These are phyloP conservation scores for Pterulicium gracile DNA, from an alignment of 1,284 basidiomycete species.

Conservation along the genomic window DNA sequence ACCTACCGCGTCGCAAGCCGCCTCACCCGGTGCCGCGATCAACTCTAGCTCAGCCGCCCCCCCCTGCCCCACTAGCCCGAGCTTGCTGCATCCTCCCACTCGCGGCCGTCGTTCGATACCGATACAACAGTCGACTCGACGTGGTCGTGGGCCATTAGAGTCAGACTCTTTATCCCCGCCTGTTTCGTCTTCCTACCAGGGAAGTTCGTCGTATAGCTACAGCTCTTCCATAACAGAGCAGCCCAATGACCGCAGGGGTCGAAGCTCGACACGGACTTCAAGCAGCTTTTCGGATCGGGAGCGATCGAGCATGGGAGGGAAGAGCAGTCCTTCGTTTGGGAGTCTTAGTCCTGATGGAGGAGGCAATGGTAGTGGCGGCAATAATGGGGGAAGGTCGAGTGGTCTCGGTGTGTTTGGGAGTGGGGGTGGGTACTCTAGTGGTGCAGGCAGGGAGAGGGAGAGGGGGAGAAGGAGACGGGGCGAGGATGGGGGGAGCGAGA, in stretches of 20 bases:
- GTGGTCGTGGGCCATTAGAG: too few species aligned
- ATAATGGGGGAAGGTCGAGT: conserved; percentile 15
- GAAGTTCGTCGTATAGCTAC: conserved; percentile 12
- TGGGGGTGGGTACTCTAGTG: conserved; percentile 20
- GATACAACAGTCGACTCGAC: background rate
- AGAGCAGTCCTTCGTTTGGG: conserved; percentile 38
- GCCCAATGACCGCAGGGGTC: conserved; percentile 36
- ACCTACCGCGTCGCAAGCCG: conserved; percentile 10
- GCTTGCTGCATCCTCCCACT: conserved; percentile 23
- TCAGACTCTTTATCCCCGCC: background rate
- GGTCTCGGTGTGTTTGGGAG: conserved; percentile 17
- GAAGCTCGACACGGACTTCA: conserved; percentile 40
- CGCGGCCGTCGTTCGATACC: conserved; percentile 16
- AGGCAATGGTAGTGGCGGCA: conserved; percentile 23
- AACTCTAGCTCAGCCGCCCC: conserved; percentile 9
- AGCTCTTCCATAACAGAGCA: conserved; percentile 14
- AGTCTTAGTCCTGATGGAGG: conserved; percentile 48
- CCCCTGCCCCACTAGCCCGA: conserved; percentile 13
- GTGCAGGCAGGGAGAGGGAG: conserved; percentile 16
- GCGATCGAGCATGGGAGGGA: conserved; percentile 19
- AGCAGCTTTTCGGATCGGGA: conserved; percentile 39
- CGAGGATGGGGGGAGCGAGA: conserved; percentile 32
- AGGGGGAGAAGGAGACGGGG: conserved; percentile 26
- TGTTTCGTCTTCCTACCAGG: too few species aligned
- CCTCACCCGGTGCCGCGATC: conserved; percentile 11